Evolutionary conservation across 345 rosid genomes (phyloP).

Genomic region (Zanthoxylum bungeanum): DNA sequence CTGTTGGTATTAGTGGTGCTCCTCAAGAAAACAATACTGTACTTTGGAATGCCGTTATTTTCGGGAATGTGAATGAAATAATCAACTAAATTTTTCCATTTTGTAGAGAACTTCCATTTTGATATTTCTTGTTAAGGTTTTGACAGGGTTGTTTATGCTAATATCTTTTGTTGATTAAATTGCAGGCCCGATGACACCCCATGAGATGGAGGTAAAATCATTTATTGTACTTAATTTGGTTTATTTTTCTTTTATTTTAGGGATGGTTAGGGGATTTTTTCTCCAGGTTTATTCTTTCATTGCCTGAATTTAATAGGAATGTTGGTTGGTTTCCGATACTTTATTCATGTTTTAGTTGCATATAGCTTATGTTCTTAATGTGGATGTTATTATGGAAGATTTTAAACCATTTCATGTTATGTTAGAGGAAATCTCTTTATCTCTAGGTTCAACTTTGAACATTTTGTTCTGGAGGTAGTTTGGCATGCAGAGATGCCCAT

Average conservation of each 20-base stretch:
- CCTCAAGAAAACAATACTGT: conserved; percentile 66
- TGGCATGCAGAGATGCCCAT: no score
- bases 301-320: no score
- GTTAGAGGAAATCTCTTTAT: background rate
- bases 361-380: background rate
- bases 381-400: no score
- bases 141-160: background rate
- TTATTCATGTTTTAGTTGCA: background rate
- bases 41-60: conserved; percentile 72
- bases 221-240: background rate
- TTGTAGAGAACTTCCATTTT: background rate
- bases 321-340: background rate
- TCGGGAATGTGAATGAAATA: no score
- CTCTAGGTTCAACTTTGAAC: background rate
- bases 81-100: background rate
- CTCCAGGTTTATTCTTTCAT: no score
- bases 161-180: conserved; percentile 11
- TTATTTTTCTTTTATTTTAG: background rate
- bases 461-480: background rate
- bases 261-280: background rate
- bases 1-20: conserved; percentile 70
- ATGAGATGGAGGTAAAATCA: conserved; percentile 62
- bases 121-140: background rate
- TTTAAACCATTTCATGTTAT: no score
- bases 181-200: no score